Percentiles rank a stretch among this genome's conserved stretches.
These are phyloP conservation scores for Mycena sp. DNA, from an alignment of 1,284 basidiomycete genomes.

Conservation along the genomic window DNA sequence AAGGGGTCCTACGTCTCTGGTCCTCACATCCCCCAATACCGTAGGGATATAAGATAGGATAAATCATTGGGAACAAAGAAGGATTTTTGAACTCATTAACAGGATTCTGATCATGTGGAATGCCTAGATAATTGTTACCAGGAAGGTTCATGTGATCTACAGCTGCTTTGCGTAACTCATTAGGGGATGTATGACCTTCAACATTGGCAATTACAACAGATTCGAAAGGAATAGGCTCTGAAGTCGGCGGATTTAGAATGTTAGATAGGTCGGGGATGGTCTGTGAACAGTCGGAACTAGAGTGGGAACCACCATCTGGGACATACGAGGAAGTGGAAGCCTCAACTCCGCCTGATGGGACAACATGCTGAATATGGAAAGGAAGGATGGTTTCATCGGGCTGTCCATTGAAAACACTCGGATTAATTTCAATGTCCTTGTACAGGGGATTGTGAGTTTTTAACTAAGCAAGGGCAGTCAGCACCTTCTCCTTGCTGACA, in stretches of 20 bases:
- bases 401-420: background rate
- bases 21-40: conserved; percentile 49
- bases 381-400: background rate
- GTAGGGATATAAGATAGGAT: conserved; percentile 48
- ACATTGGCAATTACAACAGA: conserved; percentile 5
- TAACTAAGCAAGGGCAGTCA: conserved; percentile 43
- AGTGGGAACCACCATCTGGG: conserved; percentile 3
- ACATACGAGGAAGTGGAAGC: too few relatives aligned
- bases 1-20: conserved; percentile 22
- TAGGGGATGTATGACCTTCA: too few relatives aligned
- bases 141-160: too few relatives aligned
- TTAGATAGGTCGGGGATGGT: too few relatives aligned
- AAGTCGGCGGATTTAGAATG: conserved; percentile 35
- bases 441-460: conserved; percentile 45
- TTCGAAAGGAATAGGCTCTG: background rate
- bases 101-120: too few relatives aligned
- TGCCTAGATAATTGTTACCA: too few relatives aligned
- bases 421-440: conserved; percentile 38
- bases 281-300: conserved; percentile 22
- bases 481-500: conserved; percentile 40
- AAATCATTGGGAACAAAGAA: too few relatives aligned
- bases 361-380: background rate
- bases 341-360: background rate
- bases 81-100: too few relatives aligned
- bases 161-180: too few relatives aligned